These are phyloP conservation scores for Ogataea nonfermentans DNA, from an alignment of 805 yeast species.

Conservation along the genomic window DNA sequence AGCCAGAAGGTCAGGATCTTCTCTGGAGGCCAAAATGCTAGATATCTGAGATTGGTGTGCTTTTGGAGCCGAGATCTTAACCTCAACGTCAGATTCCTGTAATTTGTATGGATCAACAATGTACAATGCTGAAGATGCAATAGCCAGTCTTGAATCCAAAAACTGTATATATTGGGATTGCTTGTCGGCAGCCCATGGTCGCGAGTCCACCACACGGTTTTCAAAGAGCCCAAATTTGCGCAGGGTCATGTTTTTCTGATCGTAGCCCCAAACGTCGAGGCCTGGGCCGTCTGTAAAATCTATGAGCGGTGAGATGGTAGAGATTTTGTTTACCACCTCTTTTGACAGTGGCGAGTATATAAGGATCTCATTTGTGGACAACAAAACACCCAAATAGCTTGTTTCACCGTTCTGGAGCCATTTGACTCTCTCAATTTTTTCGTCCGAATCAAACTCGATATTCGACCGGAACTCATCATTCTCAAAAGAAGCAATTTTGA, in stretches of 20 bases:
- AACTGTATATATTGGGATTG: conserved; percentile 19
- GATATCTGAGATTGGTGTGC: conserved; percentile 34
- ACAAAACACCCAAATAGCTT: conserved; percentile 24
- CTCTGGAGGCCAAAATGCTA: conserved; percentile 35
- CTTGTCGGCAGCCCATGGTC: conserved; percentile 20
- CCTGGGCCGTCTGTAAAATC: conserved; percentile 27
- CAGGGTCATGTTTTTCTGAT: conserved; percentile 26
- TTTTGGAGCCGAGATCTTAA: conserved; percentile 35
- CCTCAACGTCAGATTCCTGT: conserved; percentile 26
- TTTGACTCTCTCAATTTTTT: conserved; percentile 29
- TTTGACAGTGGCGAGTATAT: conserved; percentile 44
- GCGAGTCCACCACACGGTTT: conserved; percentile 22
- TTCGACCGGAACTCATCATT: conserved; percentile 29
- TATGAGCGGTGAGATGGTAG: conserved; percentile 30
- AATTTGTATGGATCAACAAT: conserved; percentile 31
- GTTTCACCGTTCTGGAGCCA: conserved; percentile 11
- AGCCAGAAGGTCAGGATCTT: conserved; percentile 34
- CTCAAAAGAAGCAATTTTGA: conserved; percentile 38
- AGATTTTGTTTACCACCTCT: conserved; percentile 38
- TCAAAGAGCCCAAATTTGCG: conserved; percentile 28
- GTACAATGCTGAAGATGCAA: conserved; percentile 34
- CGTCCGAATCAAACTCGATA: conserved; percentile 43
- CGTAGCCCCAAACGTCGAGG: conserved; percentile 30
- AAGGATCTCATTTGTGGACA: conserved; percentile 38
- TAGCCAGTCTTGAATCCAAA: conserved; percentile 12